A percentile compares a stretch with the other conserved stretches of the same genome.
Conservation (phyloP, 495 filamentous ascomycete species). For the Annulohypoxylon bovei region DNA sequence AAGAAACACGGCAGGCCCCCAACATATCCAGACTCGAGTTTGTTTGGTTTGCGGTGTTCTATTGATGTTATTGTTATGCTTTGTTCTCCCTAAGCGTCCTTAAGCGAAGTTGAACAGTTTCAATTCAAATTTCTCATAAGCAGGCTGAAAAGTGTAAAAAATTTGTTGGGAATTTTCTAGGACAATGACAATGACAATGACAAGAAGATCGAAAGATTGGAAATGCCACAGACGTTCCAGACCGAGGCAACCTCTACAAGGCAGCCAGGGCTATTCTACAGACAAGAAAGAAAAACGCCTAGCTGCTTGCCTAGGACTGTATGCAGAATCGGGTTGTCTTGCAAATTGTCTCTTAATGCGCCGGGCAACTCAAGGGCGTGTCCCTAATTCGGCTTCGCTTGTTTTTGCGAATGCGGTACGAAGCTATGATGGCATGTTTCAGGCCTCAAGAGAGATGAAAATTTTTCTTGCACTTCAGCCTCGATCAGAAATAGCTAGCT, state of each 20-base stretch:
- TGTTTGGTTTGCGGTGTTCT: slow-evolving; percentile 9
- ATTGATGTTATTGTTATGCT: slow-evolving; percentile 15
- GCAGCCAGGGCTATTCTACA: too few species aligned
- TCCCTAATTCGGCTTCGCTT: slow-evolving; percentile 36
- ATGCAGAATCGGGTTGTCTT: slow-evolving; percentile 38
- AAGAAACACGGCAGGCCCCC: slow-evolving; percentile 17
- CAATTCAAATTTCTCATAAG: slow-evolving; percentile 22
- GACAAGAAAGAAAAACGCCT: slow-evolving; percentile 2
- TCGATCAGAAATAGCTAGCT: slow-evolving; percentile 29
- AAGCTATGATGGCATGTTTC: slow-evolving; percentile 41
- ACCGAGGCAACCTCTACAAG: slow-evolving; percentile 26
- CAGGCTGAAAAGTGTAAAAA: slow-evolving; percentile 24
- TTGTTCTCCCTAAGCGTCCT: not conserved
- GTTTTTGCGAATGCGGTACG: slow-evolving; percentile 28
- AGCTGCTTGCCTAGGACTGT: slow-evolving; percentile 25
- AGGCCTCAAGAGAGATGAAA: slow-evolving; percentile 25
- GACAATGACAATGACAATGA: slow-evolving; percentile 40
- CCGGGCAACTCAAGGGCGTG: slow-evolving; percentile 34
- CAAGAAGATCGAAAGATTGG: slow-evolving; percentile 34
- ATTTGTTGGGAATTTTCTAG: slow-evolving; percentile 33
- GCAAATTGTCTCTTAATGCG: slow-evolving; percentile 39
- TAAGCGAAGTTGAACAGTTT: slow-evolving; percentile 24
- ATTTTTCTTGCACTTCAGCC: slow-evolving; percentile 37
- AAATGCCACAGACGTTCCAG: slow-evolving; percentile 43
- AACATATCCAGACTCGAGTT: not conserved